These are phyloP conservation scores for Juglanconis sp. DNA, from an alignment of 2,329 filamentous ascomycete genomes.

Conservation along the genomic window DNA sequence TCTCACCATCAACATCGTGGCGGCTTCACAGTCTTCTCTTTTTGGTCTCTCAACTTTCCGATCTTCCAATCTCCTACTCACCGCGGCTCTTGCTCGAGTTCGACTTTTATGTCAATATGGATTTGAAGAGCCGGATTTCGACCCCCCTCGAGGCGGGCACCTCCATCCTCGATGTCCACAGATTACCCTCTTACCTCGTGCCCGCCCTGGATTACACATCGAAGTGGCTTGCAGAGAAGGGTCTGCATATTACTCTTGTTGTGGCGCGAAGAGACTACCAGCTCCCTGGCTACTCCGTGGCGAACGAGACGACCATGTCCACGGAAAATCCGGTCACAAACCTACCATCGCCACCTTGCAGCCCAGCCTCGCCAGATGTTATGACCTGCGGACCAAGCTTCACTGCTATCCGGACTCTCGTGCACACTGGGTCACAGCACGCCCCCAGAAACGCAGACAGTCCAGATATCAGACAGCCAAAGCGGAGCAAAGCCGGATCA, in stretches of 20 bases:
- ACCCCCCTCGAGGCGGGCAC: conserved; percentile 61
- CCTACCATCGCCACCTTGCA: conserved; percentile 20
- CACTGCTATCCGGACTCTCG: conserved; percentile 36
- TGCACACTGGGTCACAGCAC: conserved; percentile 35
- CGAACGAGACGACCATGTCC: neutral
- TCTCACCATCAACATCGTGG: neutral
- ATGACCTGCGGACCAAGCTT: conserved; percentile 22
- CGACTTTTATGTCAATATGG: conserved; percentile 29
- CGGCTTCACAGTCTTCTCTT: too few relatives aligned
- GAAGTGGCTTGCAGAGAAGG: conserved; percentile 51
- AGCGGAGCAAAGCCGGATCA: conserved; percentile 15
- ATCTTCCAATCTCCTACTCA: neutral
- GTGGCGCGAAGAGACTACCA: conserved; percentile 56
- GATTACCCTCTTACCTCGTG: conserved; percentile 52
- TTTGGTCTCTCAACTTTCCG: neutral
- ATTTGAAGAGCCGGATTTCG: conserved; percentile 57
- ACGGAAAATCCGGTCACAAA: neutral
- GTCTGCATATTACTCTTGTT: conserved; percentile 55
- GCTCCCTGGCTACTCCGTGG: conserved; percentile 33
- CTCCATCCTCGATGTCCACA: conserved; percentile 56
- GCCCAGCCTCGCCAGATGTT: conserved; percentile 22
- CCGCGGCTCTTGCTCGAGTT: neutral
- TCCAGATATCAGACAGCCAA: conserved; percentile 22
- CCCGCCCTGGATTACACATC: conserved; percentile 59
- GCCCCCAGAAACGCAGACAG: conserved; percentile 24